Conservation (phyloP, 2,329 filamentous ascomycete genomes). For the Ophiostoma ulmi region DNA sequence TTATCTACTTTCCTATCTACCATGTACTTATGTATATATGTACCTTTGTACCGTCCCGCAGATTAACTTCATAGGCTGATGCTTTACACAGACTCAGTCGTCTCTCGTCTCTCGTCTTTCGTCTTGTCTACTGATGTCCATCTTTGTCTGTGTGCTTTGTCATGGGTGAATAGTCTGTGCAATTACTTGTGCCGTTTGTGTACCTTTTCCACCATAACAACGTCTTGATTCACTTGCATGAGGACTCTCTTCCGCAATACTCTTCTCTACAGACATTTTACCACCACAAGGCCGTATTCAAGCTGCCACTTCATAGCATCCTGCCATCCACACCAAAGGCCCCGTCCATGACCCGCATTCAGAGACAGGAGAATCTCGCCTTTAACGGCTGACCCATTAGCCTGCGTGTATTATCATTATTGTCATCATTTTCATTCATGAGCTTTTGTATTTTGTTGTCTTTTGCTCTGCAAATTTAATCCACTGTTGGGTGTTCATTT, state of each 20-base stretch:
- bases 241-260: neutral
- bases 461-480: neutral
- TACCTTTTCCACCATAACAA: neutral
- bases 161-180: neutral
- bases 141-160: neutral
- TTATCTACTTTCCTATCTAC: neutral
- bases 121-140: neutral
- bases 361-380: slow-evolving; percentile 19
- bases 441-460: neutral
- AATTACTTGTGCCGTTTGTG: neutral
- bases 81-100: neutral
- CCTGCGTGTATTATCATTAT: neutral
- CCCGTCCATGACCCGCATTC: slow-evolving; percentile 17
- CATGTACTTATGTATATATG: neutral
- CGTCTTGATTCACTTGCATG: neutral
- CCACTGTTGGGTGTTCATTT: neutral
- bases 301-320: neutral
- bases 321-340: slow-evolving; percentile 1
- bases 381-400: slow-evolving; percentile 20
- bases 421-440: neutral
- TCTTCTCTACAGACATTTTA: neutral
- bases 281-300: neutral
- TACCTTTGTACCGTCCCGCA: slow-evolving; percentile 11
- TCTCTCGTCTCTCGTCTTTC: neutral
- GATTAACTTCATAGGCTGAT: neutral